Base-by-base conservation (phyloP, 345 rosid species). In the Melaleuca alternifolia region DNA sequence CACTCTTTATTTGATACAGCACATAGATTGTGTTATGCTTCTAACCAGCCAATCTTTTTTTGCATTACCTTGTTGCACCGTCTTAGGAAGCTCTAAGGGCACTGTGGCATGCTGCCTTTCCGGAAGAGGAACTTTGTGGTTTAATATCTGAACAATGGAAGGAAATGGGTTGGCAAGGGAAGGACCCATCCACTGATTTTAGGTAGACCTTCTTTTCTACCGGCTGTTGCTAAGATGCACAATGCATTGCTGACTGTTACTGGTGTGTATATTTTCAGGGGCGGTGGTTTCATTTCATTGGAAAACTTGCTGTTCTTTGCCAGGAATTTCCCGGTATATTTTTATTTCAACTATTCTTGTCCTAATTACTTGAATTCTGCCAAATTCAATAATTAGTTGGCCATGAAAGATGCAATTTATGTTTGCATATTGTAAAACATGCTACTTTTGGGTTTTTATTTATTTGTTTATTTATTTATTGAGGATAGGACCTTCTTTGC, bases 111-210 rank as follows among this genome's bases (percentile, higher is more conserved):
- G 97, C 93, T 90, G 89, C 99, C 57, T 98, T 95, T 92, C 99
- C 99, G 61, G 96, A 93, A 85, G 99, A 96, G 91, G 96, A 98
- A 91, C 98, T 98, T 84, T 89, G 76, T 84, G 95, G 95, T 85
- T 88, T 98, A 86, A 93, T 96, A 92, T 95, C 99, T 87, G 99
- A 98, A 91, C 99, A 95, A 87, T 98, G 99, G 99, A 98, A 98
- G 92, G 98, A 95, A 94, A 98, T 98, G 99, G 99, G 99, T 81
- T 98, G 99, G 99, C 99, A 96, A 91, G 99, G 99, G 77, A 98
- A 96, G 93, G 99, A 98, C 90, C 99, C 99, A 51, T 96, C 99
- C 57, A 96, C 99, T 75, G 99, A 98, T 92, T 98, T 98, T 93
- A 93, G 99, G 99, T 96, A 87, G 87, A 83, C 59, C 75, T 65